Evolutionary conservation across 345 rosid species (phyloP).

Genomic region (Abelmoschus esculentus): DNA sequence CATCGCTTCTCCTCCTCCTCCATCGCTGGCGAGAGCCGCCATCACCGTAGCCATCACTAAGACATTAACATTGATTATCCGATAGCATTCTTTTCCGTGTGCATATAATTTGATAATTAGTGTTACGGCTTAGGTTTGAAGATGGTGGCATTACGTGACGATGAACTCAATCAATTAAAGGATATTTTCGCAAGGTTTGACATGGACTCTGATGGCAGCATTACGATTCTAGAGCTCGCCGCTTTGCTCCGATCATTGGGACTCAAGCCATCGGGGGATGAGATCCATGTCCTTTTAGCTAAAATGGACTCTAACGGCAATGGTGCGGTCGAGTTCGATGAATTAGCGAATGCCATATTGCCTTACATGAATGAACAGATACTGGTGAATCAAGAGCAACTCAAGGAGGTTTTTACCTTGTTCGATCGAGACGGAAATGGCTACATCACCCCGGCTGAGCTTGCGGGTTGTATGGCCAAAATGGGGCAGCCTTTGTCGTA

Average conservation of each 20-base stretch:
- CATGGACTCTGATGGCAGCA: constrained; percentile 87
- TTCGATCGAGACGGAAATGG: constrained; percentile 82
- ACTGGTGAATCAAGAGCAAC: constrained; percentile 52
- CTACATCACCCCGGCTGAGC: constrained; percentile 65
- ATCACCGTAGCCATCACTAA: not conserved
- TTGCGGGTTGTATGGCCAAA: constrained; percentile 78
- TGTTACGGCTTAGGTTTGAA: not conserved
- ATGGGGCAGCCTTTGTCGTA: constrained; percentile 83
- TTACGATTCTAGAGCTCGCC: constrained; percentile 79
- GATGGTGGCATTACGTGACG: constrained; percentile 21
- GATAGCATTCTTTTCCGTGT: not conserved
- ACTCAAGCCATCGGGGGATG: constrained; percentile 72
- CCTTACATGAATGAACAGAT: constrained; percentile 49
- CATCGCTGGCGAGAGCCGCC: not conserved
- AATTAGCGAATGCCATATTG: constrained; percentile 45
- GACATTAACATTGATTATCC: not conserved
- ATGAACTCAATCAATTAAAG: constrained; percentile 44
- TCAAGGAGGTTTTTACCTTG: constrained; percentile 49
- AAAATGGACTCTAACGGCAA: constrained; percentile 82
- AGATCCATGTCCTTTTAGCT: constrained; percentile 54
- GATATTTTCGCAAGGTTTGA: constrained; percentile 66
- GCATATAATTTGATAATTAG: not conserved
- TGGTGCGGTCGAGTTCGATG: constrained; percentile 70
- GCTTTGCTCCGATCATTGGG: constrained; percentile 74
- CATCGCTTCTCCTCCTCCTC: not conserved